Evolutionary conservation across 164 flowering plant genomes (phyloP), one percentile per base, ranked within the genome.

Genomic region (Hamamelis virginiana): DNA sequence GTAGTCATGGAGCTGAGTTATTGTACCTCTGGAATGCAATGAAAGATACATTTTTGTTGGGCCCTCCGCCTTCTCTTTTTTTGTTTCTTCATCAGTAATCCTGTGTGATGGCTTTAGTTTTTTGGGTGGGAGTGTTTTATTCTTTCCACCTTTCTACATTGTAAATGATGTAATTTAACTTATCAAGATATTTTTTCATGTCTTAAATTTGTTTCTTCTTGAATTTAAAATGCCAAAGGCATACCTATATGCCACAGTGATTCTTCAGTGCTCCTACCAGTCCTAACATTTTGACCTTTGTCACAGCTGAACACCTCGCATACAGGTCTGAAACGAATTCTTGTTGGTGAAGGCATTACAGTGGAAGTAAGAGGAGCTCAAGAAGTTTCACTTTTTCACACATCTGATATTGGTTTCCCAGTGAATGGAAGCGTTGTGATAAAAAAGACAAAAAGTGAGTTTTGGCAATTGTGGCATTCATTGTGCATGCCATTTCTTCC

Each of bases 321-420:
- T 44, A 56, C 72, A 71, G 91, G 90, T 57, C 74, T 89, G 64
- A 85, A 79, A 65, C 80, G 85, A 26, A 21, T 91, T 38, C 81
- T 81, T 68, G 92, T 89, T 56, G 80, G 89, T 53, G 89, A 91
- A 84, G 97, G 94, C 70, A 86, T 89, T 46, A 78, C 84, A 8
- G 73, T 89, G 16, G 79, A 80, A 78, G 80, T 90, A 1, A 63
- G 66, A 51, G 76, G 81, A 41, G 91, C 92, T 45, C 76, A 69
- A 66, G 85, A 77, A 76, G 76, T 87, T 52, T 81, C 87, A 46
- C 59, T 86, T 13, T 72, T 76, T 68, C 78, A 86, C 48, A 38
- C 80, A 10, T 80, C 77, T 48, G 63, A 79, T 67, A 67, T 67
- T 59, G 72, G 73, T 47, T 68, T 72, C 2, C 64, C 73, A 1